A percentile compares a stretch with the other conserved stretches of the same genome.
Evolutionary conservation across 805 yeast species (phyloP).

Genomic region (Metschnikowia lochheadii): DNA sequence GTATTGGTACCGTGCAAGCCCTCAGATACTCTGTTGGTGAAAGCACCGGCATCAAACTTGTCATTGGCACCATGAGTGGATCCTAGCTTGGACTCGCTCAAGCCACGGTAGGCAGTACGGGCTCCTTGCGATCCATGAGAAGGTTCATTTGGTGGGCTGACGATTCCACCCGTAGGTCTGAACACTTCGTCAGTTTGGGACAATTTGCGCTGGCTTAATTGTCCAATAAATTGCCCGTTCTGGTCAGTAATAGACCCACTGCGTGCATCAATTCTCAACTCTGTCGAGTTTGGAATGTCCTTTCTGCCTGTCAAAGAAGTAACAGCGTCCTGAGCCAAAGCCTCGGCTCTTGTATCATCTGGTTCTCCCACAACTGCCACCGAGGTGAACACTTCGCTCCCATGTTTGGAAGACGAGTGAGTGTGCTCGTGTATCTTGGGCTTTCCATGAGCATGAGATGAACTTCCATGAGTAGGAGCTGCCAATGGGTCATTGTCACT

Average conservation of each 20-base stretch:
- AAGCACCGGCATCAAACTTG: neutral
- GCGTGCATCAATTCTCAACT: conserved; percentile 27
- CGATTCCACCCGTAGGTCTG: conserved; percentile 9
- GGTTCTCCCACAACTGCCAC: conserved; percentile 30
- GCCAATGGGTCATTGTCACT: conserved; percentile 1
- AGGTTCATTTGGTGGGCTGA: conserved; percentile 5
- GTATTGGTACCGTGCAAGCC: neutral
- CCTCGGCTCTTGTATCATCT: conserved; percentile 23
- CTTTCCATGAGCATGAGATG: neutral
- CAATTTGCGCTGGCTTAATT: conserved; percentile 14
- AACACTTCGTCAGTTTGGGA: conserved; percentile 6
- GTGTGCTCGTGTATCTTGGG: neutral
- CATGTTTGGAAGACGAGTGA: neutral
- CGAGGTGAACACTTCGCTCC: conserved; percentile 14
- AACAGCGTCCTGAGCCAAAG: conserved; percentile 27
- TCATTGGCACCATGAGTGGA: conserved; percentile 1
- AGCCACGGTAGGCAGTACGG: neutral
- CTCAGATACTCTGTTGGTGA: neutral
- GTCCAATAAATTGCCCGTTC: conserved; percentile 18
- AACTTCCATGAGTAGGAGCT: neutral
- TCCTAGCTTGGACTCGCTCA: neutral
- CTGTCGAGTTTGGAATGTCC: conserved; percentile 20
- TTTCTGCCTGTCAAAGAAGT: conserved; percentile 21
- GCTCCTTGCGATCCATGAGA: neutral
- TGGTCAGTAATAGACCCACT: conserved; percentile 30